Evolutionary conservation across 495 filamentous ascomycete genomes (phyloP).

Genomic region (Neurospora sublineolata): DNA sequence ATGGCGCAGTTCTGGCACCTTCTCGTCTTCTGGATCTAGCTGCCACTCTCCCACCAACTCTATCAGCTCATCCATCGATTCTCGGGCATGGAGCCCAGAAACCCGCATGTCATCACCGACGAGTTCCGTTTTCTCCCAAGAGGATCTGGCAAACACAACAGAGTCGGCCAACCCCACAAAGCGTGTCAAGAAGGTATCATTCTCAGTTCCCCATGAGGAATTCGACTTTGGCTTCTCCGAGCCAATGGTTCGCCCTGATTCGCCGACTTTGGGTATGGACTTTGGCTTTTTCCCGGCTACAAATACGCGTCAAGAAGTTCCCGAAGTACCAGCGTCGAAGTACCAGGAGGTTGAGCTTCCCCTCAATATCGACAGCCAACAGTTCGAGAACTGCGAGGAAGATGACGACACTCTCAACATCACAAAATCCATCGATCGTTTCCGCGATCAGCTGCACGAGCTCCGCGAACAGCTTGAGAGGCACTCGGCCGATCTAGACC

Average conservation of each 20-base stretch:
- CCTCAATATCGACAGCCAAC: slow-evolving; percentile 9
- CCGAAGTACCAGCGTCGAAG: slow-evolving; percentile 9
- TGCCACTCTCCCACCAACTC: slow-evolving; percentile 35
- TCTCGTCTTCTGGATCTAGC: slow-evolving; percentile 27
- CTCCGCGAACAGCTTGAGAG: slow-evolving; percentile 29
- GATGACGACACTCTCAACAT: slow-evolving; percentile 24
- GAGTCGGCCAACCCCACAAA: slow-evolving; percentile 19
- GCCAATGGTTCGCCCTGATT: slow-evolving; percentile 35
- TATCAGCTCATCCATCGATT: slow-evolving; percentile 36
- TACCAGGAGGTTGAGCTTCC: slow-evolving; percentile 18
- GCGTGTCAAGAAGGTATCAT: slow-evolving; percentile 40
- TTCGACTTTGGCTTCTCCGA: slow-evolving; percentile 22
- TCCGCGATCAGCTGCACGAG: slow-evolving; percentile 28
- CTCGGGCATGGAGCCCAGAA: slow-evolving; percentile 28
- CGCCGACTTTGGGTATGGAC: slow-evolving; percentile 33
- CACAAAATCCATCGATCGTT: slow-evolving; percentile 30
- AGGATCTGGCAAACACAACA: slow-evolving; percentile 16
- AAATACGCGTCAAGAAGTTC: slow-evolving; percentile 10
- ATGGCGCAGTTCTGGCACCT: slow-evolving; percentile 20
- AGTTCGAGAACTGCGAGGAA: slow-evolving; percentile 1
- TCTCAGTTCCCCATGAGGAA: slow-evolving; percentile 30
- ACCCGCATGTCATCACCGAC: slow-evolving; percentile 32
- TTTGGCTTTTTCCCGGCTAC: slow-evolving; percentile 23
- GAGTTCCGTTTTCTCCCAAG: slow-evolving; percentile 30
- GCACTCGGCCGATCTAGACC: slow-evolving; percentile 28